Base-by-base conservation (phyloP, 2,329 filamentous ascomycete genomes). In the Botrytis fragariae region DNA sequence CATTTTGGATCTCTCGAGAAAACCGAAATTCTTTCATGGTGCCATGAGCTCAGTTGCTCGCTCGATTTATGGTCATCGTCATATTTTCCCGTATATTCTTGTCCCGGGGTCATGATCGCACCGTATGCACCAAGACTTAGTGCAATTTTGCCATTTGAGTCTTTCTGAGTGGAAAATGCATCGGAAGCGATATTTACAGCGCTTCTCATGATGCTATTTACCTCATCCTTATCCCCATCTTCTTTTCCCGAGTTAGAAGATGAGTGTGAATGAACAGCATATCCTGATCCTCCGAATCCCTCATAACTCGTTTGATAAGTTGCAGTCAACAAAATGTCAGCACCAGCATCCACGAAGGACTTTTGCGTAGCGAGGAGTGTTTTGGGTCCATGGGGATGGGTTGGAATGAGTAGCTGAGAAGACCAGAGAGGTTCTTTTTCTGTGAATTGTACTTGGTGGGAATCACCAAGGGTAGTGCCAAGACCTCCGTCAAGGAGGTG, bases 101-200 rank as follows among this genome's bases (percentile, higher is more conserved):
- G 87, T 42, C 88, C 86, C 1, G 91, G 91, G 29, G 86, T 81
- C 88, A 92, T 91, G 74, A 86, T 88, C 2, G 91, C 90, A 25
- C 91, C 91, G 74, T 92, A 92, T 0, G 91, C 88, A 0, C 91
- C 91, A 9, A 92, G 79, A 77, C 89, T 89, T 64, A 93, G 80
- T 20, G 90, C 90, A 25, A 90, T 80, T 29, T 69, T 57, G 22
- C 59, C 59, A 16, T 57, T 71, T 25, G 42, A 51, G 14, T 51
- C 44, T 42, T 65, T 59, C 39, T 60, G 3, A 22, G 45, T n/a
- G 29, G 60, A 77, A 61, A 82, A 81, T 3, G 82, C 82, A 51
- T 79, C 68, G 62, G 81, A 77, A 7, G 82, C 83, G 37, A 85
- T 79, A 14, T 77, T 69, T 8, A 86, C 78, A 0, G 82, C 83